These are phyloP conservation scores for Teunomyces atbi DNA, from an alignment of 805 yeast genomes.

Conservation along the genomic window DNA sequence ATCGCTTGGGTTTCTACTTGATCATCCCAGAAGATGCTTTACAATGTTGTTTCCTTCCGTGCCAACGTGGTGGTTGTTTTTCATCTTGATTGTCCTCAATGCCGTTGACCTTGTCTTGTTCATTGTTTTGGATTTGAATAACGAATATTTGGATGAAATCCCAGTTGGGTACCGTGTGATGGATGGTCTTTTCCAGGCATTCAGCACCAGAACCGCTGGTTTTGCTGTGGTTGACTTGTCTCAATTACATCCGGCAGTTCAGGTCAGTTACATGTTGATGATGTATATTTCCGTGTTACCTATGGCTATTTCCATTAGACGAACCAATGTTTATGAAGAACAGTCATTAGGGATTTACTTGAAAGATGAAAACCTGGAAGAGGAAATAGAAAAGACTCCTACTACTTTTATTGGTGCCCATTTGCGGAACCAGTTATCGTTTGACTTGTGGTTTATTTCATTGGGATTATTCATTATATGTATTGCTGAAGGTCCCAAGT, in stretches of 20 bases:
- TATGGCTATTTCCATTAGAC: slow-evolving; percentile 89
- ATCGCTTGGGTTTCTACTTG: slow-evolving; percentile 79
- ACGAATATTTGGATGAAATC: slow-evolving; percentile 46
- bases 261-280: slow-evolving; percentile 92
- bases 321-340: slow-evolving; percentile 97
- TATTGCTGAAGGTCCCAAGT: slow-evolving; percentile 73
- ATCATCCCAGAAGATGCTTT: slow-evolving; percentile 97
- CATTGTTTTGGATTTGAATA: slow-evolving; percentile 67
- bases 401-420: slow-evolving; percentile 78
- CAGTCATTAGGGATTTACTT: slow-evolving; percentile 90
- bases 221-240: slow-evolving; percentile 71
- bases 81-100: slow-evolving; percentile 70
- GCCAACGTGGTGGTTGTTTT: slow-evolving; percentile 93
- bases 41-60: slow-evolving; percentile 86
- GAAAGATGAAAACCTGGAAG: slow-evolving; percentile 27
- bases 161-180: slow-evolving; percentile 68
- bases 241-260: slow-evolving; percentile 81
- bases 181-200: slow-evolving; percentile 86
- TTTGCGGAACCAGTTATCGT: slow-evolving; percentile 85
- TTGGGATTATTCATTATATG: slow-evolving; percentile 84
- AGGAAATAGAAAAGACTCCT: slow-evolving; percentile 42
- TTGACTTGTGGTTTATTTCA: slow-evolving; percentile 92
- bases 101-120: slow-evolving; percentile 77
- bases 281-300: slow-evolving; percentile 98
- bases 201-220: slow-evolving; percentile 94